Conservation (phyloP, 108 stramenopile species). For the Skeletonema potamos region DNA sequence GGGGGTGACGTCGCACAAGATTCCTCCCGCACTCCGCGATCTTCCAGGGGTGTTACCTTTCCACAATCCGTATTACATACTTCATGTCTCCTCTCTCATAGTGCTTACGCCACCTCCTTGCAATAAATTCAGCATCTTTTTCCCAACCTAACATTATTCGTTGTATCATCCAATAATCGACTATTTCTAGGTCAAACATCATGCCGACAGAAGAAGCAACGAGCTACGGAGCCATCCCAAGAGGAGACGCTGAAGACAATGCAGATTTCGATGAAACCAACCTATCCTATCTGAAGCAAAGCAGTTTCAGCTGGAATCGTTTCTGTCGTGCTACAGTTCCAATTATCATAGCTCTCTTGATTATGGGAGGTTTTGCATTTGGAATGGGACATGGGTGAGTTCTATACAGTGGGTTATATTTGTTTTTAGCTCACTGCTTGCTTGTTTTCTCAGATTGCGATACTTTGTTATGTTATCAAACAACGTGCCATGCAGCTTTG, state of each 20-base stretch:
- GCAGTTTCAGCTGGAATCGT: conserved; percentile 54
- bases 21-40: too few species aligned
- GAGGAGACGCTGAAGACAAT: conserved; percentile 9
- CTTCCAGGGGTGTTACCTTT: too few species aligned
- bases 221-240: conserved; percentile 30
- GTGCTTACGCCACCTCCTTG: too few species aligned
- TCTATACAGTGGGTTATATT: background rate
- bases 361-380: conserved; percentile 44
- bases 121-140: too few species aligned
- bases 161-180: background rate
- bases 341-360: conserved; percentile 33
- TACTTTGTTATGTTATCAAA: background rate
- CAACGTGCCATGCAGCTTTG: conserved; percentile 21
- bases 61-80: too few species aligned
- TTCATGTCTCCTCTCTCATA: too few species aligned
- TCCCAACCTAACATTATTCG: too few species aligned
- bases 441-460: background rate
- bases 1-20: too few species aligned
- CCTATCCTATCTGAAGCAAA: conserved; percentile 54
- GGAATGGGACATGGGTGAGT: conserved; percentile 50
- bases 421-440: background rate
- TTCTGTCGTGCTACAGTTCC: conserved; percentile 35
- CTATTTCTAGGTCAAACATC: background rate
- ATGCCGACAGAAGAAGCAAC: background rate
- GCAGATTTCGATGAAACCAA: conserved; percentile 39